Percentiles rank a stretch among this genome's conserved stretches.
Evolutionary conservation across 495 filamentous ascomycete species (phyloP).

Genomic region (Penicillium egyptiacum): DNA sequence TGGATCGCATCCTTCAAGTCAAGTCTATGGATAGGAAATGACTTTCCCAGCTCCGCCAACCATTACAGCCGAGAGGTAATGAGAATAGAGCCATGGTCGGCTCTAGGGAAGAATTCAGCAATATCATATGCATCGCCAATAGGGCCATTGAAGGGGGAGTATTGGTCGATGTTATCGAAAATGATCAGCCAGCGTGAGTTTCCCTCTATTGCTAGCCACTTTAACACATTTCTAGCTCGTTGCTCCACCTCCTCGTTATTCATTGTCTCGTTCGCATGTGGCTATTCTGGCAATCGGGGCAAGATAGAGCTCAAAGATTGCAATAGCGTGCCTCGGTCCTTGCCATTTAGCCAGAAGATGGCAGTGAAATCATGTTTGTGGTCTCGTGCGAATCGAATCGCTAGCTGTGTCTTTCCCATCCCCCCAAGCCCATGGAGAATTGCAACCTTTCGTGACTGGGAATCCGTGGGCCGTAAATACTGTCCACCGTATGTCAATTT

Average conservation of each 20-base stretch:
- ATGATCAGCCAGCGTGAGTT: slow-evolving; percentile 43
- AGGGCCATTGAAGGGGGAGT: slow-evolving; percentile 22
- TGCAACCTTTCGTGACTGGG: slow-evolving; percentile 25
- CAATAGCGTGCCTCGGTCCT: slow-evolving; percentile 22
- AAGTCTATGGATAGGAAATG: slow-evolving; percentile 28
- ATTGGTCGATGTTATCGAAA: slow-evolving; percentile 45
- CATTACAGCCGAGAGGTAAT: slow-evolving; percentile 40
- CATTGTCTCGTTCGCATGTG: not conserved
- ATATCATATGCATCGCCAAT: slow-evolving; percentile 34
- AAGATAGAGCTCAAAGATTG: slow-evolving; percentile 28
- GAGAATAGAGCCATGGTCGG: slow-evolving; percentile 44
- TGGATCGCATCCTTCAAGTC: slow-evolving; percentile 17
- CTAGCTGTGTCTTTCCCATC: slow-evolving; percentile 46
- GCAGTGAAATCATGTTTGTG: slow-evolving; percentile 30
- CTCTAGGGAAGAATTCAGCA: slow-evolving; percentile 30
- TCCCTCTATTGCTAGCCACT: slow-evolving; percentile 27
- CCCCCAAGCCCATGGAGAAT: slow-evolving; percentile 43
- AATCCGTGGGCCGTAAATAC: slow-evolving; percentile 21
- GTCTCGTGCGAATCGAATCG: slow-evolving; percentile 37
- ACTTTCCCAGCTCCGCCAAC: slow-evolving; percentile 29
- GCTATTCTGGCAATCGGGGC: slow-evolving; percentile 18
- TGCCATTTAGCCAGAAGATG: slow-evolving; percentile 35
- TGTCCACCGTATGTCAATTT: too few relatives aligned
- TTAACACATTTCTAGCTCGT: slow-evolving; percentile 20
- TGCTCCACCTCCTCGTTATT: slow-evolving; percentile 21